phyloP scores from a whole-genome alignment of 805 yeast genomes.

The Cyberlindnera euphorbiae region DNA sequence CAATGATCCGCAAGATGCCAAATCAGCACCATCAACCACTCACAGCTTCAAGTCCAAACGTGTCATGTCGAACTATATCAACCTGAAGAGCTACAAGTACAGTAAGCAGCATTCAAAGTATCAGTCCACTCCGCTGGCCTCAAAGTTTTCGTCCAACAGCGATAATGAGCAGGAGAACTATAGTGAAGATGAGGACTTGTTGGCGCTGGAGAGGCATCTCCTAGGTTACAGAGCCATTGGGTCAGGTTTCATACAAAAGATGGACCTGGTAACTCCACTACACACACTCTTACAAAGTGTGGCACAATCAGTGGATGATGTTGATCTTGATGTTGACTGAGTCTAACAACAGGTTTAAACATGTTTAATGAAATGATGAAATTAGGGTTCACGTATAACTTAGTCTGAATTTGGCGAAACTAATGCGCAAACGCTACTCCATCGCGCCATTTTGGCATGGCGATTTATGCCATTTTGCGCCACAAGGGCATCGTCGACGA shows the following conservation, averaged over 20 bases:
- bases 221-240: constrained; percentile 3
- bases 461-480: too few relatives aligned
- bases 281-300: background rate
- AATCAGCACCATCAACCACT: too few relatives aligned
- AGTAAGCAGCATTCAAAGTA: too few relatives aligned
- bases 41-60: constrained; percentile 12
- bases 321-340: constrained; percentile 7
- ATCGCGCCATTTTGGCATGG: background rate
- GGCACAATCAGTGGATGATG: background rate
- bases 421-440: too few relatives aligned
- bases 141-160: constrained; percentile 7
- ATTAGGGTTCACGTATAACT: too few relatives aligned
- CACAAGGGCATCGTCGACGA: too few relatives aligned
- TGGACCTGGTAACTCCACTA: constrained; percentile 4
- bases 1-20: too few relatives aligned
- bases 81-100: constrained; percentile 12
- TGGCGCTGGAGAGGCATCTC: constrained; percentile 3
- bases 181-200: constrained; percentile 2
- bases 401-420: too few relatives aligned
- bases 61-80: constrained; percentile 13
- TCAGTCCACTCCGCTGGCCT: too few relatives aligned
- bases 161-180: constrained; percentile 5
- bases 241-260: constrained; percentile 1
- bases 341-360: too few relatives aligned
- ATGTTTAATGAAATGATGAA: too few relatives aligned